Percentiles rank a stretch among this genome's conserved stretches.
Evolutionary conservation across 371 early-diverging fungal species (phyloP).

Genomic region (Lichtheimia hyalospora): DNA sequence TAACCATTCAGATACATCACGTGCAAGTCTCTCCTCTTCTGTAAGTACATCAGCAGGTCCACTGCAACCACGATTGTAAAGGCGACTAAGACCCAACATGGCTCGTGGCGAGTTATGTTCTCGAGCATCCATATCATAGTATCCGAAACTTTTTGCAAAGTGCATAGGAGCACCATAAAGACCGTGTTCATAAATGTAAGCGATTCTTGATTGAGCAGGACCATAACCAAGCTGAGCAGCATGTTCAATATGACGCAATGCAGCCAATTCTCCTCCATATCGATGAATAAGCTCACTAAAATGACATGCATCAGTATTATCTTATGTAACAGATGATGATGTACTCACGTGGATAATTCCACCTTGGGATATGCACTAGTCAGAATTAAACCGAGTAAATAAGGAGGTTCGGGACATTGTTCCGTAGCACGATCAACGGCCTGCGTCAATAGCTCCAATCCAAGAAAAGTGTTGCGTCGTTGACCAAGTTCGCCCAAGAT

Average conservation of each 20-base stretch:
- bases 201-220: constrained; percentile 29
- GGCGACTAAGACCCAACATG: constrained; percentile 33
- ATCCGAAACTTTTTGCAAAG: constrained; percentile 21
- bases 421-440: constrained; percentile 36
- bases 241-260: constrained; percentile 27
- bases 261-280: constrained; percentile 33
- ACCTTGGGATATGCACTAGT: constrained; percentile 32
- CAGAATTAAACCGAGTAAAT: constrained; percentile 32
- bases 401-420: constrained; percentile 37
- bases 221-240: constrained; percentile 36
- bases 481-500: constrained; percentile 42
- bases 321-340: neutral
- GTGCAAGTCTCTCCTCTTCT: constrained; percentile 25
- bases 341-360: constrained; percentile 31
- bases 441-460: constrained; percentile 28
- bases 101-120: constrained; percentile 16
- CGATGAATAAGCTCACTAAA: constrained; percentile 10
- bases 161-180: constrained; percentile 25
- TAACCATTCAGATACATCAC: constrained; percentile 39
- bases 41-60: constrained; percentile 24
- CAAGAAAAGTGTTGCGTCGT: constrained; percentile 28
- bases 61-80: constrained; percentile 36
- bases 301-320: neutral
- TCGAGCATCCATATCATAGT: constrained; percentile 30
- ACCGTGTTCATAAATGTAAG: constrained; percentile 28